phyloP scores from a whole-genome alignment of 139 green algal species.

The Spirogloea muscicola region DNA sequence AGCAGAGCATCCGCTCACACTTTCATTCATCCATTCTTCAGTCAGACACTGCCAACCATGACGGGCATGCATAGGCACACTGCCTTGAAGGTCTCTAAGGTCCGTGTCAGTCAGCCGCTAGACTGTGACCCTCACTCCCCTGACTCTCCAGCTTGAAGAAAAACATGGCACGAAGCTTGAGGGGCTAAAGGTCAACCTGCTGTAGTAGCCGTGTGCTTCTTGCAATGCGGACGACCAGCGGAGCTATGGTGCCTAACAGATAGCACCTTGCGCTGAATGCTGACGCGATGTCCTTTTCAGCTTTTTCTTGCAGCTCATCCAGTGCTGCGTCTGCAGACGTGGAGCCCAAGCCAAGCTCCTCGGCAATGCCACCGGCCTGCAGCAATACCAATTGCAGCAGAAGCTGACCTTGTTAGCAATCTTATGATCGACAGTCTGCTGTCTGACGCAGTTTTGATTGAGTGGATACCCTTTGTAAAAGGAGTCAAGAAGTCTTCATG shows the following conservation, averaged over 20 bases:
- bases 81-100: no score
- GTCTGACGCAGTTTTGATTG: not conserved
- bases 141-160: no score
- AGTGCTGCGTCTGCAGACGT: conserved; percentile 32
- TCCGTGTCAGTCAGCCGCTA: no score
- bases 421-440: not conserved
- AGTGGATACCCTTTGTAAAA: not conserved
- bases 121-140: no score
- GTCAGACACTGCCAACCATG: no score
- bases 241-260: conserved; percentile 63
- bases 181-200: no score
- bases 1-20: no score
- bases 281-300: conserved; percentile 60
- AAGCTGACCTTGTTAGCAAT: not conserved
- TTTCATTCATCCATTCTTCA: no score
- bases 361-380: conserved; percentile 23
- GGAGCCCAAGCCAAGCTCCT: conserved; percentile 28
- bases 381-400: no score
- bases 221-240: conserved; percentile 57
- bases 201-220: conserved; percentile 36
- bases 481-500: no score
- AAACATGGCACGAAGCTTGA: no score
- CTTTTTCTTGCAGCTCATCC: conserved; percentile 29
- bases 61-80: no score
- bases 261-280: not conserved